Evolutionary conservation across 805 yeast species (phyloP).

Genomic region (Pichia californica): DNA sequence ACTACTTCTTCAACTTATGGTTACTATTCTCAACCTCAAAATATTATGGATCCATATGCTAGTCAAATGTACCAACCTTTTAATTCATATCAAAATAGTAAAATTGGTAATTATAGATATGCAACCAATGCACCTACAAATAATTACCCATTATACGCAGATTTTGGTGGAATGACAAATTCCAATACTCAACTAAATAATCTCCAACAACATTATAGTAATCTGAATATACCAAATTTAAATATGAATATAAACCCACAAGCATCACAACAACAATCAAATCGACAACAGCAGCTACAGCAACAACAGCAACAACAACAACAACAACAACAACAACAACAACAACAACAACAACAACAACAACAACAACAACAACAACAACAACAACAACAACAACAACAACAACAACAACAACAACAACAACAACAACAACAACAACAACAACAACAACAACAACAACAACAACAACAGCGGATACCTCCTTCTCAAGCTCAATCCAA

Average conservation of each 20-base stretch:
- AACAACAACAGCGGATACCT: slow-evolving; percentile 12
- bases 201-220: neutral
- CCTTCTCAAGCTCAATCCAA: slow-evolving; percentile 1
- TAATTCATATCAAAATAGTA: neutral
- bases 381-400: slow-evolving; percentile 14
- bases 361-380: slow-evolving; percentile 2
- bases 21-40: slow-evolving; percentile 6
- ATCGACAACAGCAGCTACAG: neutral
- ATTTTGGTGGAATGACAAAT: neutral
- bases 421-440: slow-evolving; percentile 8
- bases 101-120: too few relatives aligned
- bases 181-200: neutral
- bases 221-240: neutral
- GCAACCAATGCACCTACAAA: neutral
- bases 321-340: slow-evolving; percentile 13
- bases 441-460: slow-evolving; percentile 6
- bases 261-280: too few relatives aligned
- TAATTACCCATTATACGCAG: neutral
- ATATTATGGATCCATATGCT: neutral
- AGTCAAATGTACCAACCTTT: slow-evolving; percentile 2
- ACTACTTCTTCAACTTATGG: slow-evolving; percentile 10
- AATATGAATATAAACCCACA: neutral
- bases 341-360: slow-evolving; percentile 11
- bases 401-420: slow-evolving; percentile 3
- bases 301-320: slow-evolving; percentile 1